Evolutionary conservation across 768 basidiomycete genomes (phyloP).

Genomic region (Leccinum rimulosum): DNA sequence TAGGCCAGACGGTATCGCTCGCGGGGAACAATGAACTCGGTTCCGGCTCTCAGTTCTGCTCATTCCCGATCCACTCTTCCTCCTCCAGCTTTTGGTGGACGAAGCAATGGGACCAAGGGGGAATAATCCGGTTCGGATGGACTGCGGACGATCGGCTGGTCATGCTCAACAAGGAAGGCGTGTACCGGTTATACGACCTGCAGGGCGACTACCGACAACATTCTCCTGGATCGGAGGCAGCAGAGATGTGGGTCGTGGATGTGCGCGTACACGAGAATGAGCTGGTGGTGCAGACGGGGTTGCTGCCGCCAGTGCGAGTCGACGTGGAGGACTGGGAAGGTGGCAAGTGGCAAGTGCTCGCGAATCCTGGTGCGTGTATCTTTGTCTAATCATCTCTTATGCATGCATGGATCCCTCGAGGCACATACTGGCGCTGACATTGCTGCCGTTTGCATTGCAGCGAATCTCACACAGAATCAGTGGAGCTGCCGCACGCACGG

Average conservation of each 20-base stretch:
- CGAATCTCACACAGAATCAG: no score
- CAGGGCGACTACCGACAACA: conserved; percentile 84
- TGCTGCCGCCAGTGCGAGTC: conserved; percentile 54
- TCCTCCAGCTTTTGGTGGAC: no score
- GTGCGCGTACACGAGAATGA: conserved; percentile 82
- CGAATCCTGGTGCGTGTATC: conserved; percentile 66
- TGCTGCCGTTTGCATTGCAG: no score
- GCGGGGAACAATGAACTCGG: no score
- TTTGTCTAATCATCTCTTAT: background rate
- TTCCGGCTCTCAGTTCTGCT: no score
- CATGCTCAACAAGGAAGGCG: conserved; percentile 88
- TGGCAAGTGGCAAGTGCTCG: conserved; percentile 64
- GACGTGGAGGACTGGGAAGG: conserved; percentile 93
- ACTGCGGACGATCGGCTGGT: conserved; percentile 75
- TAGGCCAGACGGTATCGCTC: no score
- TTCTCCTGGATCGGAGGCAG: conserved; percentile 71
- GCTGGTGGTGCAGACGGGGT: conserved; percentile 78
- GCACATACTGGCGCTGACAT: no score
- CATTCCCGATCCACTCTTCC: no score
- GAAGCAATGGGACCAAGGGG: conserved; percentile 56
- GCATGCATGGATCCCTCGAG: background rate
- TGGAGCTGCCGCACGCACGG: conserved; percentile 80
- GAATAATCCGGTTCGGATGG: conserved; percentile 82
- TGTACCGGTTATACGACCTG: conserved; percentile 85
- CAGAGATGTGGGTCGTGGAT: conserved; percentile 79